phyloP scores from a whole-genome alignment of 768 basidiomycete species.

The Mycena alexandri region DNA sequence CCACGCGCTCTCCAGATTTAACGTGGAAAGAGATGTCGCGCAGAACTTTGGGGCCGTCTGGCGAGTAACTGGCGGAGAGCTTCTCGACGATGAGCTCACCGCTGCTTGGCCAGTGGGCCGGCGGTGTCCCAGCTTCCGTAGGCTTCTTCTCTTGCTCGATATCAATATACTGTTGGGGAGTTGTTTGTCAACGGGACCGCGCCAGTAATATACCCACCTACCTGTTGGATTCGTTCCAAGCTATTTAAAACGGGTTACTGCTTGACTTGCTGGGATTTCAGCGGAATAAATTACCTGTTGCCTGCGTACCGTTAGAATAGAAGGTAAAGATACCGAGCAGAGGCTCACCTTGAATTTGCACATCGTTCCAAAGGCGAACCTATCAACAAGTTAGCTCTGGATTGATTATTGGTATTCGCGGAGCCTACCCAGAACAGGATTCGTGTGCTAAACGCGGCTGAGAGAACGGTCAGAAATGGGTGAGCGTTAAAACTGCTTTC shows the following conservation, averaged over 20 bases:
- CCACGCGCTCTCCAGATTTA: constrained; percentile 68
- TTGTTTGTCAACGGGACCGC: too few relatives aligned
- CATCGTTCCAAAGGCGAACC: constrained; percentile 46
- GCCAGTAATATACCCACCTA: too few relatives aligned
- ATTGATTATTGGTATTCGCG: neutral
- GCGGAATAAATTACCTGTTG: constrained; percentile 34
- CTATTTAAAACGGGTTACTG: constrained; percentile 40
- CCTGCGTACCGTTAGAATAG: constrained; percentile 44
- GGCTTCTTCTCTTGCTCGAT: constrained; percentile 59
- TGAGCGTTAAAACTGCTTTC: constrained; percentile 1
- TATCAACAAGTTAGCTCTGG: neutral
- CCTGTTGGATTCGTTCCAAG: constrained; percentile 66
- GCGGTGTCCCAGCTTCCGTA: constrained; percentile 59
- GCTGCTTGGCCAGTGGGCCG: constrained; percentile 63
- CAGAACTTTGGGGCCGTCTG: constrained; percentile 65
- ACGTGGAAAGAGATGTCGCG: constrained; percentile 66
- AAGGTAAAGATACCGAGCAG: constrained; percentile 19
- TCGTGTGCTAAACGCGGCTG: constrained; percentile 59
- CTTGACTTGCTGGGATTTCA: neutral
- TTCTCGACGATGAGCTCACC: constrained; percentile 37
- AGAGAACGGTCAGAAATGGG: neutral
- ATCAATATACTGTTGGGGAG: constrained; percentile 53
- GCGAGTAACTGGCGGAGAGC: constrained; percentile 69
- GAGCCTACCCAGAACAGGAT: constrained; percentile 52
- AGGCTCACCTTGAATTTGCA: constrained; percentile 46